Percentiles rank a stretch among this genome's conserved stretches.
These are phyloP conservation scores for Aurantiochytrium sp. DNA, from an alignment of 108 stramenopile genomes.

Conservation along the genomic window DNA sequence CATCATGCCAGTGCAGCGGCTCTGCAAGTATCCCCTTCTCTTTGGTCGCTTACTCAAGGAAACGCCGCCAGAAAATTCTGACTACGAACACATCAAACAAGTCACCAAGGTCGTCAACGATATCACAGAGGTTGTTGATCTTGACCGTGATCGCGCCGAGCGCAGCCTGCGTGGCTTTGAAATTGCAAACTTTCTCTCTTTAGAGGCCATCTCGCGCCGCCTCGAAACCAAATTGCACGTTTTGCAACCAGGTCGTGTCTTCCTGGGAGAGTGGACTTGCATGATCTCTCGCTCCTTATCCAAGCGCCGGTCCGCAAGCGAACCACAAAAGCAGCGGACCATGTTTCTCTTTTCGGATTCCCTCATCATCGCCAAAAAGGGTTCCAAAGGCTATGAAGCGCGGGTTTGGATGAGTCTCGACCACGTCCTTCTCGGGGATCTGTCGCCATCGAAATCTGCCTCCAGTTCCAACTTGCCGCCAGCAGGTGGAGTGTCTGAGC, in stretches of 20 bases:
- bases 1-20: slow-evolving; percentile 12
- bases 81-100: slow-evolving; percentile 10
- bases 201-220: background rate
- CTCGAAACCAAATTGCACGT: background rate
- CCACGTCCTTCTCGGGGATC: background rate
- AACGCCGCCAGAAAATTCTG: background rate
- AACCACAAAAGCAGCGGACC: background rate
- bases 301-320: background rate
- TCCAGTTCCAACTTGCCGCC: background rate
- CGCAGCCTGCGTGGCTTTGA: background rate
- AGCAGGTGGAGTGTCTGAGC: background rate
- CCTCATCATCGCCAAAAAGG: background rate
- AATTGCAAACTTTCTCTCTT: background rate
- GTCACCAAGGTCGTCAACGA: background rate
- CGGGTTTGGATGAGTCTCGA: background rate
- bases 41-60: background rate
- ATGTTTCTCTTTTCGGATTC: background rate
- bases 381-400: background rate
- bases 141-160: background rate
- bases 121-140: background rate
- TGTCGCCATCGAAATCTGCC: background rate
- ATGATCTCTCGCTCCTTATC: background rate
- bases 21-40: slow-evolving; percentile 4
- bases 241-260: background rate
- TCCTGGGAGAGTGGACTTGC: background rate